phyloP scores from a whole-genome alignment of 2,329 filamentous ascomycete species.

The Zalaria obscura region DNA sequence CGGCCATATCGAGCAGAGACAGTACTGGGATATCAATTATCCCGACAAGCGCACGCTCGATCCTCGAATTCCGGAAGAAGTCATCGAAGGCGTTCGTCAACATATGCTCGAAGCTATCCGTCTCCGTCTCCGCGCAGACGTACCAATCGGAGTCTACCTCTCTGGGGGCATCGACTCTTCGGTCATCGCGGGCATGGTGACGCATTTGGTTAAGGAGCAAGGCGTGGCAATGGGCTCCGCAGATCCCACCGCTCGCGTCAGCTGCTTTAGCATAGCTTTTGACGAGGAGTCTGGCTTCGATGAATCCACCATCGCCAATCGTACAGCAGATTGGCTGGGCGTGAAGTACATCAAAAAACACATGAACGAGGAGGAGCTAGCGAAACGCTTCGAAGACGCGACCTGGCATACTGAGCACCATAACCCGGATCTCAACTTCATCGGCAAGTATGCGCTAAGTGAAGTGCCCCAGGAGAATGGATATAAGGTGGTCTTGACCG shows the following conservation, averaged over 20 bases:
- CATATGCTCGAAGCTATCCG: conserved; percentile 37
- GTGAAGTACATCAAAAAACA: conserved; percentile 29
- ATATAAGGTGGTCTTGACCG: conserved; percentile 40
- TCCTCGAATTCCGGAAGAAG: conserved; percentile 33
- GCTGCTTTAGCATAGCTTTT: conserved; percentile 41
- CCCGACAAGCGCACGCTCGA: conserved; percentile 34
- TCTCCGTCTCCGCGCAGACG: conserved; percentile 42
- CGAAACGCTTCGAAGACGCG: conserved; percentile 28
- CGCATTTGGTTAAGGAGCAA: conserved; percentile 34
- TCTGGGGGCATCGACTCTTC: conserved; percentile 46
- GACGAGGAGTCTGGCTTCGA: conserved; percentile 34
- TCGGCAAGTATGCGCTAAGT: conserved; percentile 38
- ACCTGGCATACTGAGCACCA: conserved; percentile 32
- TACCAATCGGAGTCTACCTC: conserved; percentile 42
- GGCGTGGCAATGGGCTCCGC: conserved; percentile 33
- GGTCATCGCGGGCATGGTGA: conserved; percentile 40
- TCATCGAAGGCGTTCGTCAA: conserved; percentile 35
- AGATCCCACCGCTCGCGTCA: conserved; percentile 22
- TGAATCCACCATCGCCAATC: conserved; percentile 34
- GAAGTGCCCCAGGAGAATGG: conserved; percentile 30
- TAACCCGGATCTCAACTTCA: conserved; percentile 36
- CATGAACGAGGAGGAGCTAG: conserved; percentile 30
- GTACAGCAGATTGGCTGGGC: conserved; percentile 34
- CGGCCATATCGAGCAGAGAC: conserved; percentile 22
- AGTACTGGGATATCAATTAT: conserved; percentile 41